Base-by-base conservation (phyloP, 169 alveolate genomes). In the Plasmodium chabaudi region DNA sequence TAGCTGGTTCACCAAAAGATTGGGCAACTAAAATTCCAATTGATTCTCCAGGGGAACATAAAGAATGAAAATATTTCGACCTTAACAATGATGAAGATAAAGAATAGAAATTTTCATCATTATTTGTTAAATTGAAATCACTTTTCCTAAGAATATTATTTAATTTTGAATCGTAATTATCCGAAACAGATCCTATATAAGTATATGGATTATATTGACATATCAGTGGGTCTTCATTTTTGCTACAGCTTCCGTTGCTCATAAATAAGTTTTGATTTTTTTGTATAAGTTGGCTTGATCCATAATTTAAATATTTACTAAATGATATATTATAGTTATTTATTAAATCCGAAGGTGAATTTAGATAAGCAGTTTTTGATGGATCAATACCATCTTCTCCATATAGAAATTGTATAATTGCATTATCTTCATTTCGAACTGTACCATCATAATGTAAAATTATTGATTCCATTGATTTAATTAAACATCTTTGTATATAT, bases 1-100 rank as follows among this genome's bases (percentile, higher is more conserved):
- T 99, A 34, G 99, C 98, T 0, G 99, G 99, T 82, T 99, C 99
- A 27, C 99, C 99, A 49, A 99, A 97, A 39, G 98, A 96, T 82
- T 98, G 99, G 2, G 99, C 99, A 1, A 99, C 99, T 25, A 98
- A 72, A 60, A 98, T 97, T 1, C 99, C 99, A 9, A 99, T 99
- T 46, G 99, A 98, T 92, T 99, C 99, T 5, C 99, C 99, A 4
- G 99, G 99, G 42, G 67, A 92, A 51, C 94, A 91, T 9, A 89
- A 71, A 12, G 94, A 91, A 49, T 84, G 73, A 55, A 46, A 93
- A 60, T 93, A 92, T 9, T 63, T 88, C 9, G 84, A 86, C 34
- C 87, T 69, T 10, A 87, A 57, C 13, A 79, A 67, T 17, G 63
- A 65, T 42, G 67, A 17, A 9, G 88, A 51, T 9, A 51, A 53